phyloP scores from a whole-genome alignment of 495 filamentous ascomycete species.

The Aspergillus avenaceus region DNA sequence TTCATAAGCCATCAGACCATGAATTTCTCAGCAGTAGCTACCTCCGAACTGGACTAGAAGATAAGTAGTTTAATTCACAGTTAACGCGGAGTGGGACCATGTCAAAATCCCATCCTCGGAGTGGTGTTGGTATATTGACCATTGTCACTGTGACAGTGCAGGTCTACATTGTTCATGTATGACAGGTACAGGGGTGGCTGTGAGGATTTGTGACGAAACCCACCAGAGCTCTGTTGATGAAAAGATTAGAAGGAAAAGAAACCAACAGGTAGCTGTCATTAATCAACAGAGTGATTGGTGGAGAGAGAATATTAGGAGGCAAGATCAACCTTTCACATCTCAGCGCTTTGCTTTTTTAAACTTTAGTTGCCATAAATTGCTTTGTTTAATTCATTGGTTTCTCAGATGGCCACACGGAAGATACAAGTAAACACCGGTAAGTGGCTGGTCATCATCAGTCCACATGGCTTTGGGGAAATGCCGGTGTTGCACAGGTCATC shows the following conservation, averaged over 20 bases:
- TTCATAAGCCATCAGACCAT: background rate
- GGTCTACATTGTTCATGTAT: background rate
- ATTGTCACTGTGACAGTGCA: constrained; percentile 1
- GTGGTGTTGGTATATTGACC: background rate
- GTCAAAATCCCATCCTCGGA: background rate
- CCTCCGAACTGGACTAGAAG: background rate
- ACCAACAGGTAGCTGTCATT: background rate
- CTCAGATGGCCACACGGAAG: background rate
- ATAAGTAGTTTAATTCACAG: background rate
- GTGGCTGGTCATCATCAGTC: background rate
- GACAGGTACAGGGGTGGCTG: background rate
- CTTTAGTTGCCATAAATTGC: background rate
- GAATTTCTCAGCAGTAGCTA: background rate
- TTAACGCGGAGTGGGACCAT: background rate
- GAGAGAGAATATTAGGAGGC: too few relatives aligned
- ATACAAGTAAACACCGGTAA: background rate
- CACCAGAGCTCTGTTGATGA: background rate
- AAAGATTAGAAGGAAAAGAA: too few relatives aligned
- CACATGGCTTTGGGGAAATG: constrained; percentile 1
- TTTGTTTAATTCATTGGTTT: background rate
- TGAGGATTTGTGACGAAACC: background rate
- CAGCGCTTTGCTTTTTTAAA: too few relatives aligned
- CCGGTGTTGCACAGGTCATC: constrained; percentile 4
- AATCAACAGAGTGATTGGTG: background rate
- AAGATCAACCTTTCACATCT: too few relatives aligned